Evolutionary conservation across 768 basidiomycete genomes (phyloP).

Genomic region (Russula sp.): DNA sequence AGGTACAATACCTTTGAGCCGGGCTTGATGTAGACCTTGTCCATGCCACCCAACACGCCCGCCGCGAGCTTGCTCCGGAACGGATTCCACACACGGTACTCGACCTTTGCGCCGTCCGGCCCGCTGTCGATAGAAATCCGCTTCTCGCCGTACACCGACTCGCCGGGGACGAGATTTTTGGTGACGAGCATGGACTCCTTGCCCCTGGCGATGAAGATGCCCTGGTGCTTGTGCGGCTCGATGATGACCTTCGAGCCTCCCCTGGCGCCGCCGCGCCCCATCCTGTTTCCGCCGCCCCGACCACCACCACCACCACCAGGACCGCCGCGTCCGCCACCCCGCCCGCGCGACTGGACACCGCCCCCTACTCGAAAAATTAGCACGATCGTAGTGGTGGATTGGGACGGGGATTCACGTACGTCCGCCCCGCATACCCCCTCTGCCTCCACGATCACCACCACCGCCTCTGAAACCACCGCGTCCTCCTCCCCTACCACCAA

Average conservation of each 20-base stretch:
- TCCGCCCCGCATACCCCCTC: slow-evolving; percentile 29
- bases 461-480: slow-evolving; percentile 32
- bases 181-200: slow-evolving; percentile 97
- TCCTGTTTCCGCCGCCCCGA: slow-evolving; percentile 51
- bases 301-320: slow-evolving; percentile 40
- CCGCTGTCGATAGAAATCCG: slow-evolving; percentile 80
- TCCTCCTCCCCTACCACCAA: slow-evolving; percentile 27
- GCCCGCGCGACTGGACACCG: slow-evolving; percentile 31
- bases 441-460: slow-evolving; percentile 34
- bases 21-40: slow-evolving; percentile 86
- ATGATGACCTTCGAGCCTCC: slow-evolving; percentile 88
- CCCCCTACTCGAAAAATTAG: slow-evolving; percentile 16
- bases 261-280: slow-evolving; percentile 68
- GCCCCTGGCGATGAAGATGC: slow-evolving; percentile 95
- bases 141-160: slow-evolving; percentile 98
- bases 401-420: slow-evolving; percentile 12
- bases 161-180: slow-evolving; percentile 95
- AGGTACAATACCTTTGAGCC: slow-evolving; percentile 96
- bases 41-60: slow-evolving; percentile 92
- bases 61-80: slow-evolving; percentile 97
- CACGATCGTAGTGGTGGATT: background rate
- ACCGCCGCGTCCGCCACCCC: slow-evolving; percentile 38
- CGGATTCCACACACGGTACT: slow-evolving; percentile 99
- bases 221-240: slow-evolving; percentile 91
- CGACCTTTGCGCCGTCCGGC: slow-evolving; percentile 77